Conservation (phyloP, 306 rosid species). For the Prunus salicina region DNA sequence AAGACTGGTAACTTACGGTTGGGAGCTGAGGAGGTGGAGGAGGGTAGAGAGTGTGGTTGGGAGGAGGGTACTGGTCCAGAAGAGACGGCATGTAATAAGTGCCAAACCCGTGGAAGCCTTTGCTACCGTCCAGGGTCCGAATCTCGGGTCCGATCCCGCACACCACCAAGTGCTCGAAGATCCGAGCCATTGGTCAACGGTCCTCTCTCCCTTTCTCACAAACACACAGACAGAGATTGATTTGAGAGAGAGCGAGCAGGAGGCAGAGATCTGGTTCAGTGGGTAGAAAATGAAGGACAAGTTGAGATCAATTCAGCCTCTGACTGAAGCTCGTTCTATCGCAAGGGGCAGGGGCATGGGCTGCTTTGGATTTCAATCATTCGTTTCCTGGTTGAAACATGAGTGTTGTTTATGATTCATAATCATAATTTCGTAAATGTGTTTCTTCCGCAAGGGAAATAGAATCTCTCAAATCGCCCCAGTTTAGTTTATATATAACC, state of each 20-base stretch:
- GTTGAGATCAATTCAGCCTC: not conserved
- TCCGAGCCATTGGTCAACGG: slow-evolving; percentile 68
- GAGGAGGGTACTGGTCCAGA: slow-evolving; percentile 81
- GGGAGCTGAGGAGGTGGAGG: slow-evolving; percentile 99
- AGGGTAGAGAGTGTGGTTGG: slow-evolving; percentile 73
- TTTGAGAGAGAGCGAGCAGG: not conserved
- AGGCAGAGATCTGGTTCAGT: slow-evolving; percentile 1
- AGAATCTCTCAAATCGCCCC: too few species aligned
- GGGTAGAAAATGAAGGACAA: not conserved
- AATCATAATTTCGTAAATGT: not conserved
- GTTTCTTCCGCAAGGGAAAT: not conserved
- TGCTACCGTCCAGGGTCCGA: slow-evolving; percentile 75
- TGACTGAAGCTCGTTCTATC: not conserved
- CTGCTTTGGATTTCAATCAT: not conserved
- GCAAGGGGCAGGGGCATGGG: too few species aligned
- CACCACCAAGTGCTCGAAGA: slow-evolving; percentile 93
- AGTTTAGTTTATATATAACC: too few species aligned
- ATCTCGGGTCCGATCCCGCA: slow-evolving; percentile 98
- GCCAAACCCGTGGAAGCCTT: slow-evolving; percentile 78
- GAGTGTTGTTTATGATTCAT: not conserved
- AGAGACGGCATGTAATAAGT: slow-evolving; percentile 68
- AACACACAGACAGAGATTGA: not conserved
- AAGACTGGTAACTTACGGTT: slow-evolving; percentile 46
- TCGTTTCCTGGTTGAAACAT: not conserved
- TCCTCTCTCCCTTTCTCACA: slow-evolving; percentile 26